Evolutionary conservation across 1,139 yeast genomes (phyloP).

Genomic region (Kodamaea fungicola): DNA sequence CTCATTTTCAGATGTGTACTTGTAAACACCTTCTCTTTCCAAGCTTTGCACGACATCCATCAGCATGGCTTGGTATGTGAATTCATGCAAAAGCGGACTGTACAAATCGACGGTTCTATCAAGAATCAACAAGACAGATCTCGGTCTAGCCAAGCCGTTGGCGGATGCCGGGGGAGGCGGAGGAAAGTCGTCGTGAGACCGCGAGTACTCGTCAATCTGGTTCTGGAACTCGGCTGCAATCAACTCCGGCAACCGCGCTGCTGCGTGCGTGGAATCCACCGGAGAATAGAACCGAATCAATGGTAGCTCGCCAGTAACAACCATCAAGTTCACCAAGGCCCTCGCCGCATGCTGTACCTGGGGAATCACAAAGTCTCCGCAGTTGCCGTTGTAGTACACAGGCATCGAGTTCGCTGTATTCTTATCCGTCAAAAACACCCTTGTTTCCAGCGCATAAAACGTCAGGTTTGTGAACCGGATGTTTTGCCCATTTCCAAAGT

Average conservation of each 20-base stretch:
- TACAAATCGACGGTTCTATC: slow-evolving; percentile 83
- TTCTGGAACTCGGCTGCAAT: slow-evolving; percentile 72
- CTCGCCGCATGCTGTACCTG: slow-evolving; percentile 60
- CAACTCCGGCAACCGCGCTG: slow-evolving; percentile 65
- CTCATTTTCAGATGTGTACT: slow-evolving; percentile 60
- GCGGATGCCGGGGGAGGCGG: slow-evolving; percentile 49
- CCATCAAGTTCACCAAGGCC: slow-evolving; percentile 66
- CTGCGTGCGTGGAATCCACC: slow-evolving; percentile 41
- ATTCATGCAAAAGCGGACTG: slow-evolving; percentile 87
- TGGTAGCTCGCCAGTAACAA: slow-evolving; percentile 85
- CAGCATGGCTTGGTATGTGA: slow-evolving; percentile 92
- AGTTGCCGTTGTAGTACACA: slow-evolving; percentile 65
- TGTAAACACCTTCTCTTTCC: slow-evolving; percentile 53
- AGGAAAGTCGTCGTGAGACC: slow-evolving; percentile 61
- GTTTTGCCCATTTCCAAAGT: slow-evolving; percentile 29
- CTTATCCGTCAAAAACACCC: slow-evolving; percentile 38
- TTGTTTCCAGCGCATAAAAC: slow-evolving; percentile 34
- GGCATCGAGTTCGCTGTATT: slow-evolving; percentile 60
- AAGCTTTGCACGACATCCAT: slow-evolving; percentile 61
- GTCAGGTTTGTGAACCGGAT: slow-evolving; percentile 26
- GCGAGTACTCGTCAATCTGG: slow-evolving; percentile 71
- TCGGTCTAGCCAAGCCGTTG: slow-evolving; percentile 37
- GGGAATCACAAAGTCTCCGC: slow-evolving; percentile 56
- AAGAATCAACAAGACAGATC: slow-evolving; percentile 70
- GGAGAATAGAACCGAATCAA: slow-evolving; percentile 69